Evolutionary conservation across 306 rosid genomes (phyloP), one percentile per base, ranked within the genome.

Genomic region (Oxytropis ochrocephala): DNA sequence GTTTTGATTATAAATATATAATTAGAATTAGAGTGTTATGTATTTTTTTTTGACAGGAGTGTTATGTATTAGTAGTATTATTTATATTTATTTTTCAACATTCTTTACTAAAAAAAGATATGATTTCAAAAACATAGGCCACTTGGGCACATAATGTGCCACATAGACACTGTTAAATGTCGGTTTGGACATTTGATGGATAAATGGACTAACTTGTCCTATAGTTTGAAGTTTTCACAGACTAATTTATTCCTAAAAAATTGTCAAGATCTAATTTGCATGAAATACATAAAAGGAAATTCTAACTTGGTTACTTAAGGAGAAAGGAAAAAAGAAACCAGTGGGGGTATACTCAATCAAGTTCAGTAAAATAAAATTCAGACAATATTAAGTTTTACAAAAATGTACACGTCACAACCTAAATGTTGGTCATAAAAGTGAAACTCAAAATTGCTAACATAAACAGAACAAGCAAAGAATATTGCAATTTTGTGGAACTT

Each of bases 391-490:
- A 56, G 38, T 55, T 36, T 74, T 68, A 10, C 6, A 30, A 18
- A 57, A 36, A 75, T 13, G 24, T 63, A 18, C 73, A 38, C 2
- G 0, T 50, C 1, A 2, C 5, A 14, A 47, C 59, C 78, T 73
- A 76, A 46, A 24, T 72, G 3, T 43, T 24, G 21, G 38, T 69
- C 49, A 32, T 64, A 50, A 64, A 76, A 19, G 19, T 51, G 53
- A 73, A 77, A 57, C 69, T 57, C 32, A 52, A 72, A 53, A 69
- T 55, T 13, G 63, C 75, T 32, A 61, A 63, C 75, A 76, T 44
- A 48, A 75, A 48, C 11, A 80, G 42, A 42, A 70, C 38, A 58
- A 76, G 75, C 77, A 75, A 57, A 73, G 72, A 73, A 58, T 60
- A 59, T 21, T 69, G 74, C 42, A 75, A 57, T 16, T 65, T 61